phyloP scores from a whole-genome alignment of 2,329 filamentous ascomycete species.

The Calonectria honghensis region DNA sequence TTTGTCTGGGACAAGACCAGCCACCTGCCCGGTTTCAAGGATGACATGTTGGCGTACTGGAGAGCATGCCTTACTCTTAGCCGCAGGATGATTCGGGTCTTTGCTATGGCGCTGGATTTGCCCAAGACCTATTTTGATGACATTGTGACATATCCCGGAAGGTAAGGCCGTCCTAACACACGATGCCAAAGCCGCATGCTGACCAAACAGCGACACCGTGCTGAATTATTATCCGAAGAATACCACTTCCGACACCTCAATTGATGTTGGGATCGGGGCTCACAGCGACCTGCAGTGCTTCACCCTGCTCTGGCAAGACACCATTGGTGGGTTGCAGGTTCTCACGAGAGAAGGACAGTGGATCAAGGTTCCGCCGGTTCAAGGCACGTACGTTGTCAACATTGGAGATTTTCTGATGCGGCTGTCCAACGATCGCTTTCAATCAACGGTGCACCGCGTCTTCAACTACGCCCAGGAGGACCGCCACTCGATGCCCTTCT shows the following conservation, averaged over 20 bases:
- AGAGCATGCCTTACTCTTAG: conserved; percentile 69
- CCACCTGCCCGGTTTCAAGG: conserved; percentile 69
- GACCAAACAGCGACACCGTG: conserved; percentile 19
- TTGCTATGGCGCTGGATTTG: conserved; percentile 73
- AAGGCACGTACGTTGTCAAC: conserved; percentile 53
- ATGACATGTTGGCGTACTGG: conserved; percentile 68
- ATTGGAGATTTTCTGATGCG: conserved; percentile 54
- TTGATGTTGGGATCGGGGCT: conserved; percentile 34
- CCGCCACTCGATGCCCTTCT: conserved; percentile 74
- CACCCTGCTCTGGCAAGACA: conserved; percentile 60
- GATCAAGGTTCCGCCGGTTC: conserved; percentile 51
- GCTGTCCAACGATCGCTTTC: conserved; percentile 51
- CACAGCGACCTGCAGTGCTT: conserved; percentile 63
- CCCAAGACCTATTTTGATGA: conserved; percentile 73
- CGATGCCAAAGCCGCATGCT: neutral
- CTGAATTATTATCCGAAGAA: conserved; percentile 40
- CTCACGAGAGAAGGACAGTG: conserved; percentile 50
- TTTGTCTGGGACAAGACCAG: conserved; percentile 68
- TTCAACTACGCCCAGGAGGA: conserved; percentile 63
- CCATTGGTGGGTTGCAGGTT: conserved; percentile 55
- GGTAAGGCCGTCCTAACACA: neutral
- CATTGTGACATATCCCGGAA: conserved; percentile 36
- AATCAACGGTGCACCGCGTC: conserved; percentile 67
- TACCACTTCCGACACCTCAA: neutral
- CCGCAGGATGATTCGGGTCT: conserved; percentile 69